These are phyloP conservation scores for Elaeagnus macrophylla DNA, from an alignment of 306 rosid species.

Conservation along the genomic window DNA sequence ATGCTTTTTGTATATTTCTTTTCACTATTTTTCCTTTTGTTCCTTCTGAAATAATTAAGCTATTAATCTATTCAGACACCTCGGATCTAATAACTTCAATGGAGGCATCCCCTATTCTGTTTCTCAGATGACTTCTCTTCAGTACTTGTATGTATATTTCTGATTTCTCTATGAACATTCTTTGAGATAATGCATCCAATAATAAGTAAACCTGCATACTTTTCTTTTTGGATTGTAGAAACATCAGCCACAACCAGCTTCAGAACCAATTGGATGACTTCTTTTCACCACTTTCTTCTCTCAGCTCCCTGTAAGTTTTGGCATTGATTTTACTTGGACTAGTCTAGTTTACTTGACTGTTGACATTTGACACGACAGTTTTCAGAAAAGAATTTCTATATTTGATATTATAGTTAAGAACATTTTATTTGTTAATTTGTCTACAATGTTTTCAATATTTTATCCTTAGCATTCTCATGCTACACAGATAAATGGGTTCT, in stretches of 20 bases:
- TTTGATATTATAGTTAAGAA: not conserved
- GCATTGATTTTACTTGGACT: constrained; percentile 5
- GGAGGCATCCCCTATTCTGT: constrained; percentile 58
- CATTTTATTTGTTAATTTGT: not conserved
- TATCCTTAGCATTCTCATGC: not conserved
- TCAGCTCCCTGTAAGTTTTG: constrained; percentile 55
- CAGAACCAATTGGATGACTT: constrained; percentile 42
- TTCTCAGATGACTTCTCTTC: constrained; percentile 46
- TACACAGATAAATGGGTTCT: constrained; percentile 6
- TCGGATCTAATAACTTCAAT: constrained; percentile 54
- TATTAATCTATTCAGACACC: constrained; percentile 53
- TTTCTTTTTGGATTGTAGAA: constrained; percentile 43
- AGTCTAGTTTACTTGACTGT: constrained; percentile 12
- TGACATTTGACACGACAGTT: constrained; percentile 1
- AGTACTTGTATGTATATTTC: constrained; percentile 50
- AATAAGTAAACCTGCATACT: constrained; percentile 14
- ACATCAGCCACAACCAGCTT: constrained; percentile 77
- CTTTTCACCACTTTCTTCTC: constrained; percentile 62
- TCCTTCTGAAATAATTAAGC: not conserved
- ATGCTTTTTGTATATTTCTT: constrained; percentile 9
- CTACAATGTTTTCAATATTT: not conserved
- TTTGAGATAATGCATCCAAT: constrained; percentile 11
- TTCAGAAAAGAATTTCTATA: constrained; percentile 3
- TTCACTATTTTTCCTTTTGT: not conserved
- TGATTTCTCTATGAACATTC: constrained; percentile 17